Conservation (phyloP, 225 moss, liverwort and hornwort species). For the Straminergon stramineum region DNA sequence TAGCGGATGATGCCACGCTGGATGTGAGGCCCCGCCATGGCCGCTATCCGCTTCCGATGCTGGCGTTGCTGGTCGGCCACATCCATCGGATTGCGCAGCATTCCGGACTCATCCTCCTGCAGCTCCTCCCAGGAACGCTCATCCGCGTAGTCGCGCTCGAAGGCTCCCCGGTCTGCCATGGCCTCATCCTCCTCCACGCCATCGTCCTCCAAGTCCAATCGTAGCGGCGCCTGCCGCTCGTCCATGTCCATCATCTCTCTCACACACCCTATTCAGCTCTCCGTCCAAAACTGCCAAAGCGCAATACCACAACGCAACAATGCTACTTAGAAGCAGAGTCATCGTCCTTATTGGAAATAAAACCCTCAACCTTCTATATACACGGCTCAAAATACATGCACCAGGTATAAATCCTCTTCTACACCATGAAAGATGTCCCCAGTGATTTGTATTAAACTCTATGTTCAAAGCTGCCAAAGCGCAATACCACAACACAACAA, state of each 20-base stretch:
- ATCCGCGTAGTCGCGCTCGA: conserved; percentile 88
- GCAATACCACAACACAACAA: not conserved
- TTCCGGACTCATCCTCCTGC: conserved; percentile 84
- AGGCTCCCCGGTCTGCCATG: conserved; percentile 76
- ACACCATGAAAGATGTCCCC: not conserved
- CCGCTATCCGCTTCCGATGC: conserved; percentile 76
- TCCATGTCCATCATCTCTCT: conserved; percentile 18
- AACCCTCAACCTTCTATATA: not conserved
- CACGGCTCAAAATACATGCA: not conserved
- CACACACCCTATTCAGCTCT: not conserved
- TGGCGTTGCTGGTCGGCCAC: conserved; percentile 89
- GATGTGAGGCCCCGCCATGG: conserved; percentile 78
- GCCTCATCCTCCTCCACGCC: conserved; percentile 52
- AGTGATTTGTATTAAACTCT: not conserved
- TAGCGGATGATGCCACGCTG: conserved; percentile 98
- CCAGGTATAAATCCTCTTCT: not conserved
- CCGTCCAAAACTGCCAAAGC: not conserved
- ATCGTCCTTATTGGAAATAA: not conserved
- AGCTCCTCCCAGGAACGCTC: conserved; percentile 96
- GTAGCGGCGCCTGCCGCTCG: conserved; percentile 19
- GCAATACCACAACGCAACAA: not conserved
- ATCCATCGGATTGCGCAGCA: conserved; percentile 64
- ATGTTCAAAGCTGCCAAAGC: not conserved
- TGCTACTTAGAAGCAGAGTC: not conserved
- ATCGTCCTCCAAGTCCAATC: conserved; percentile 38